Evolutionary conservation across 2,329 filamentous ascomycete genomes (phyloP), one percentile per base, ranked within the genome.

Genomic region (Ophiosphaerella herpotricha): DNA sequence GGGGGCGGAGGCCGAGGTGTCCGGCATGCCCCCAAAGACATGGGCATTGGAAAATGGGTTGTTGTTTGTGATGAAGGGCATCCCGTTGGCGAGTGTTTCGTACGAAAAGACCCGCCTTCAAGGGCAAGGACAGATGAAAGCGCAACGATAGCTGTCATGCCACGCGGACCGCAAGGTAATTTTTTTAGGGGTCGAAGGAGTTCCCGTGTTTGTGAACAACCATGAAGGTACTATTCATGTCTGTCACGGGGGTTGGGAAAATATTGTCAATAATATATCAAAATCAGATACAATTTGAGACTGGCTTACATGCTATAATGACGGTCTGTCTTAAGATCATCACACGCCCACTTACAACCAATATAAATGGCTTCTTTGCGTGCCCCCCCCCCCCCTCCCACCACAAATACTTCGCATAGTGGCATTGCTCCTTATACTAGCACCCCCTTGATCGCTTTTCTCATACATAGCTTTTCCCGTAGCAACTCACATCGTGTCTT

Each of bases 1-100:
- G 90, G 90, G 0, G 90, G 90, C 1, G 90, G 90, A 13, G 90
- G 90, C 0, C 77, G 89, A 26, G 90, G 89, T 1, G 77, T 85
- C 1, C 78, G 83, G 23, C 74, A 62, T 7, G 89, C 89, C 1
- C 85, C 87, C 0, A 64, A 78, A 6, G 73, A 84, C 24, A 73
- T 81, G 50, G 88, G 88, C 0, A 90, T 86, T 43, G 90, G 89
- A 0, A 81, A 89, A 12, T 93, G 90, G 90, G 78, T 77, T n/a
- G 78, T 86, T 32, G 72, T 80, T 36, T 85, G 85, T 0, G 80
- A 86, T 23, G 75, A 82, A 37, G 88, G 87, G 0, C 85, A 91
- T 68, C 76, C 81, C 0, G 76, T 92, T n/a, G 84, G 85, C 0
- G 88, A 91, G 73, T 78, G 86, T 12, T 89, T 85, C 77, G 73